Percentiles rank a stretch among this genome's conserved stretches.
phyloP scores from a whole-genome alignment of 2,329 filamentous ascomycete species.

The Fusarium luffae region DNA sequence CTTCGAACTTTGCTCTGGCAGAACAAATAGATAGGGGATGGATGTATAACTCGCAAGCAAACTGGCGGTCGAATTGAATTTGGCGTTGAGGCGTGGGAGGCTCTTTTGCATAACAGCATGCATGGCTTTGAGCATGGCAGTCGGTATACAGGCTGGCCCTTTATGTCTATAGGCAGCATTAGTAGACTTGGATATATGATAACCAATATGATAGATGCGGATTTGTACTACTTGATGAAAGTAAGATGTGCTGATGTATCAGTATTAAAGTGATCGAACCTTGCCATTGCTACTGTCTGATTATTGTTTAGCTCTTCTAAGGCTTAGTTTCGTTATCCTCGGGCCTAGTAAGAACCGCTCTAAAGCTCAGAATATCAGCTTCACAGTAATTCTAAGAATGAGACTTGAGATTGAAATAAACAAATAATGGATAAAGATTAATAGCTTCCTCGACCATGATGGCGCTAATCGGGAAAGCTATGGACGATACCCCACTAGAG shows the following conservation, averaged over 20 bases:
- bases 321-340: not conserved
- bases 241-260: not conserved
- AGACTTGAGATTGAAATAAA: not conserved
- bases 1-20: conserved; percentile 86
- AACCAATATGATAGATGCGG: conserved; percentile 23
- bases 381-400: not conserved
- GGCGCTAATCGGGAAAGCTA: conserved; percentile 27
- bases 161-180: conserved; percentile 24
- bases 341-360: not conserved
- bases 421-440: not conserved
- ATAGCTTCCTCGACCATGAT: conserved; percentile 5
- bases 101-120: conserved; percentile 33
- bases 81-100: conserved; percentile 34
- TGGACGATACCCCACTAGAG: conserved; percentile 38
- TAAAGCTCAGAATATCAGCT: not conserved
- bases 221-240: not conserved
- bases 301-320: not conserved
- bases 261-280: not conserved
- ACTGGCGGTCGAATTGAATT: conserved; percentile 19
- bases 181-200: conserved; percentile 25
- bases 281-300: not conserved
- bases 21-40: conserved; percentile 67
- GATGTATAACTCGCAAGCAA: not conserved
- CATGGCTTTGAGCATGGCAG: conserved; percentile 11
- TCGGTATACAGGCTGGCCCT: conserved; percentile 8